Percentiles rank a stretch among this genome's conserved stretches.
These are phyloP conservation scores for Cordyceps javanica DNA, from an alignment of 2,329 filamentous ascomycete genomes.

Conservation along the genomic window DNA sequence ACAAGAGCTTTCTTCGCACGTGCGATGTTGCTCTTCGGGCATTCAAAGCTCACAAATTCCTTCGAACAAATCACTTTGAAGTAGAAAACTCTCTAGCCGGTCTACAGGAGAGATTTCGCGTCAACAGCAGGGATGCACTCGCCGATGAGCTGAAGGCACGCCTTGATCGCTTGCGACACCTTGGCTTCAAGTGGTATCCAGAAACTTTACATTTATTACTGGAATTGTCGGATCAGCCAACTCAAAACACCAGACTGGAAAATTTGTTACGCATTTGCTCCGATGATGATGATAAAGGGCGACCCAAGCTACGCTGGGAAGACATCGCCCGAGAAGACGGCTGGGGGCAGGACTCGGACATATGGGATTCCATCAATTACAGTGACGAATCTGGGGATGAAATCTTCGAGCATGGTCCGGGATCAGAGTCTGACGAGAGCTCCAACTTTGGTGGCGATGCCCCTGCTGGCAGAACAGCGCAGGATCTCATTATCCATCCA, in stretches of 20 bases:
- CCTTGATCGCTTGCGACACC: conserved; percentile 50
- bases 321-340: conserved; percentile 73
- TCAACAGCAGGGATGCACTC: conserved; percentile 72
- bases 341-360: conserved; percentile 56
- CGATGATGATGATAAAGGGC: conserved; percentile 35
- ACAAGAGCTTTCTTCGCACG: conserved; percentile 35
- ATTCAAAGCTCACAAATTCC: conserved; percentile 49
- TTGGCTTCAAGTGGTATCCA: conserved; percentile 61
- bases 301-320: conserved; percentile 62
- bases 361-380: conserved; percentile 69
- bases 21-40: conserved; percentile 45
- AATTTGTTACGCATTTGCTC: conserved; percentile 50
- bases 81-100: conserved; percentile 60
- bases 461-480: conserved; percentile 20
- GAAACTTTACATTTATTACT: conserved; percentile 75
- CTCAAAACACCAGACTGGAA: conserved; percentile 59
- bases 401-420: conserved; percentile 27
- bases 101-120: conserved; percentile 78
- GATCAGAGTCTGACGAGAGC: conserved; percentile 31
- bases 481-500: conserved; percentile 29
- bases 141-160: conserved; percentile 62
- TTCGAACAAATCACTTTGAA: conserved; percentile 70
- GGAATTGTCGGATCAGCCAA: conserved; percentile 74
- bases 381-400: conserved; percentile 58
- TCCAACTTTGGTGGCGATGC: conserved; percentile 26